Evolutionary conservation across 2,329 filamentous ascomycete species (phyloP).

Genomic region (Raffaelea arxii): DNA sequence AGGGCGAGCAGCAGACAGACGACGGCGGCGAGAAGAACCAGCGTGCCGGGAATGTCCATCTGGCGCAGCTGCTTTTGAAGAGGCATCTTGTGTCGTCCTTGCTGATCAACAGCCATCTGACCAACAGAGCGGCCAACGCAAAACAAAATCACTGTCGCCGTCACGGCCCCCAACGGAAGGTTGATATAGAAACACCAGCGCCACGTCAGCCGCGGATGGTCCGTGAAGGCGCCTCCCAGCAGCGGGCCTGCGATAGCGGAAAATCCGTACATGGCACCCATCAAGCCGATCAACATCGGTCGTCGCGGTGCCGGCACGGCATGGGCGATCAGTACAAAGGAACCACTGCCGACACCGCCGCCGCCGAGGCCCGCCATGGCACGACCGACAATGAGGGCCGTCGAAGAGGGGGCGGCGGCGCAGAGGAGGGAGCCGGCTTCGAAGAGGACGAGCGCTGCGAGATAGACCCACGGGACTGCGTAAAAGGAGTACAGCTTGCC

Average conservation of each 20-base stretch:
- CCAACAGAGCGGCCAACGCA: slow-evolving; percentile 5
- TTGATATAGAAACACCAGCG: slow-evolving; percentile 14
- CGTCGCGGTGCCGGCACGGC: no score
- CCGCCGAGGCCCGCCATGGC: slow-evolving; percentile 5
- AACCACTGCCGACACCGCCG: slow-evolving; percentile 1
- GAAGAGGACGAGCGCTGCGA: slow-evolving; percentile 24
- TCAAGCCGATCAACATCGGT: no score
- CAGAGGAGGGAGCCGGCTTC: slow-evolving; percentile 17
- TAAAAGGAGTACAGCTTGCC: slow-evolving; percentile 7
- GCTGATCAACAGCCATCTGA: neutral
- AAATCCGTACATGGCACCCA: no score
- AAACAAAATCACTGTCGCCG: slow-evolving; percentile 4
- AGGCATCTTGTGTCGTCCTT: neutral
- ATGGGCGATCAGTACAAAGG: no score
- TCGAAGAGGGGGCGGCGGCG: slow-evolving; percentile 3
- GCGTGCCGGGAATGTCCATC: slow-evolving; percentile 8
- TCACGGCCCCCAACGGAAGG: slow-evolving; percentile 10
- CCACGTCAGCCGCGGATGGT: no score
- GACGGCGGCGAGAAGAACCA: slow-evolving; percentile 17
- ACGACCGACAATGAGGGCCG: slow-evolving; percentile 6
- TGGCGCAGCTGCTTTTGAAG: neutral
- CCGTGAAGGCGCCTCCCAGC: no score
- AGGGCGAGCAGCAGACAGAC: slow-evolving; percentile 33
- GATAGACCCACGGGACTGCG: slow-evolving; percentile 6
- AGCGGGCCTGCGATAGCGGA: no score